Evolutionary conservation across 2,329 filamentous ascomycete genomes (phyloP), one percentile per base, ranked within the genome.

Genomic region (Phoma herbarum): DNA sequence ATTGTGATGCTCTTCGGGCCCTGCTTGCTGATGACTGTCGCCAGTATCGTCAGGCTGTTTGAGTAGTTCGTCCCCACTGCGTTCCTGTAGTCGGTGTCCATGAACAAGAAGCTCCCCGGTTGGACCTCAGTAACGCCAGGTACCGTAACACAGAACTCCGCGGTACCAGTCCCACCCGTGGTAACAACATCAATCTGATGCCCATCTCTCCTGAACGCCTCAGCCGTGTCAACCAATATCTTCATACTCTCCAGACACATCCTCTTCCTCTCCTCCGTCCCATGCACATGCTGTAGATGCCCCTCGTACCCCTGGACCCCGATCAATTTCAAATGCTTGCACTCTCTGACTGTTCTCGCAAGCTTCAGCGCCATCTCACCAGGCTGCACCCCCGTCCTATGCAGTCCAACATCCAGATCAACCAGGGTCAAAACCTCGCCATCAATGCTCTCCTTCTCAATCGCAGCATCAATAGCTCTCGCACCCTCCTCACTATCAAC

Each of bases 1-100:
- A 83, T 84, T 0, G 82, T 84, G 14, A 83, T 77, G 16, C 67
- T 67, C 11, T 75, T 75, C 0, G 76, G 70, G 0, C 79, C 80
- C 63, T 83, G 82, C 57, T 77, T 76, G 71, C 81, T 83, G 18
- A 85, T 59, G 0, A 84, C 82, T 0, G 82, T 84, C 0, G 81
- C 76, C 20, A 84, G 61, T 7, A 84, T 77, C 0, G 81, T 82
- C 25, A 85, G 60, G 45, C 81, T 84, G 61, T 85, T 81, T 0
- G 76, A 74, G 65, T 82, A 85, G 53, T 79, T 79, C 0, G 75
- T 71, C 1, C 83, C 83, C 0, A 85, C 76, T 0, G 83, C 83
- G 50, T 83, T 82, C 3, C 82, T 79, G 62, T 85, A 85, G 64
- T 85, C 83, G 2, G 83, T 83, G 56, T 85, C 83, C 83, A 85